Evolutionary conservation across 805 yeast species (phyloP).

Genomic region (Candida saitoana): DNA sequence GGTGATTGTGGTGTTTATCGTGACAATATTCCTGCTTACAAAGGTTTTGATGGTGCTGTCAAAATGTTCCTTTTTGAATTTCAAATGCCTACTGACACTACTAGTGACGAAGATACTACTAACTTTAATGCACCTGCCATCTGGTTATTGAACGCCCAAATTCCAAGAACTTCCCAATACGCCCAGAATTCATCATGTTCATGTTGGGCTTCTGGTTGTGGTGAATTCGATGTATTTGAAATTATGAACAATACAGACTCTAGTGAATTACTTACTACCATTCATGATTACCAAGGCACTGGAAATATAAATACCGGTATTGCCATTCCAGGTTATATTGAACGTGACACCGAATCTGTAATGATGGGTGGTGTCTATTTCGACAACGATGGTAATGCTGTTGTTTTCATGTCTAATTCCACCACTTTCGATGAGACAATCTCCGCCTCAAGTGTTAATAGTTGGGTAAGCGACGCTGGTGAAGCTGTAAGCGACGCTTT

Average conservation of each 20-base stretch:
- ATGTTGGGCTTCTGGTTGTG: slow-evolving; percentile 76
- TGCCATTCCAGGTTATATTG: slow-evolving; percentile 50
- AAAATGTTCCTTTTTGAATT: slow-evolving; percentile 74
- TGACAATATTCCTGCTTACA: slow-evolving; percentile 68
- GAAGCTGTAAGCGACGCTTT: slow-evolving; percentile 20
- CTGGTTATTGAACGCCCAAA: slow-evolving; percentile 69
- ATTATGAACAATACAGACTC: slow-evolving; percentile 61
- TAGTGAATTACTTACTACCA: slow-evolving; percentile 54
- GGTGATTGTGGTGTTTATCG: slow-evolving; percentile 75
- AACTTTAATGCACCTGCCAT: slow-evolving; percentile 68
- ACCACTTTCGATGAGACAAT: slow-evolving; percentile 48
- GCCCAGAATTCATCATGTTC: slow-evolving; percentile 60
- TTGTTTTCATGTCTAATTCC: slow-evolving; percentile 56
- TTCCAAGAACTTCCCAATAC: slow-evolving; percentile 73
- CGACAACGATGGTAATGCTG: slow-evolving; percentile 54
- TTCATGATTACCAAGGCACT: slow-evolving; percentile 75
- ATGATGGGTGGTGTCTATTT: slow-evolving; percentile 75
- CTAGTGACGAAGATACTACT: slow-evolving; percentile 20
- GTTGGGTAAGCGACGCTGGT: slow-evolving; percentile 43
- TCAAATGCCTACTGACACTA: slow-evolving; percentile 56
- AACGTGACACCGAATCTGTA: slow-evolving; percentile 46
- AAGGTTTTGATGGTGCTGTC: slow-evolving; percentile 62
- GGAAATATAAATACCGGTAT: slow-evolving; percentile 60
- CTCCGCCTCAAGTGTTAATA: slow-evolving; percentile 37
- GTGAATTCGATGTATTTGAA: slow-evolving; percentile 76